Evolutionary conservation across 495 filamentous ascomycete genomes (phyloP).

Genomic region (Elaphomyces granulatus): DNA sequence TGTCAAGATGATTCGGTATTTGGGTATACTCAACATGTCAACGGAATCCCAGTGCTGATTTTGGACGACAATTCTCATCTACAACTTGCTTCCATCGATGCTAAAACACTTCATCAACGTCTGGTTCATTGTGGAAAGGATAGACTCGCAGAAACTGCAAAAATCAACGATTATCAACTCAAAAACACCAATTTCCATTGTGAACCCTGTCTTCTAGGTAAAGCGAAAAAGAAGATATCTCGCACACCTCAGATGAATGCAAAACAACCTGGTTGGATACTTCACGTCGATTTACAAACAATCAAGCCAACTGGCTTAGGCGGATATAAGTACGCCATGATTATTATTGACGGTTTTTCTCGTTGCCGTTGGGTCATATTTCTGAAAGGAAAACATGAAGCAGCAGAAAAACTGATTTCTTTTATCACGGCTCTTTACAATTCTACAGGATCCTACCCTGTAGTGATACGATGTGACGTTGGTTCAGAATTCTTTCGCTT

Average conservation of each 20-base stretch:
- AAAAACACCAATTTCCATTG: background rate
- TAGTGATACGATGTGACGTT: background rate
- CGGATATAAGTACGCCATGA: background rate
- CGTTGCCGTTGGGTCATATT: background rate
- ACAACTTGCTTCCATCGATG: background rate
- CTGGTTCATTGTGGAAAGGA: background rate
- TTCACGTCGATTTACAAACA: conserved; percentile 1
- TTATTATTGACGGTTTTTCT: conserved; percentile 1
- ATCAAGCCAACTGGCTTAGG: conserved; percentile 1
- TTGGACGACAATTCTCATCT: background rate
- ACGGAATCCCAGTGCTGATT: background rate
- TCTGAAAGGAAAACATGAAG: background rate
- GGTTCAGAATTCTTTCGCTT: background rate
- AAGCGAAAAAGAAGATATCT: background rate
- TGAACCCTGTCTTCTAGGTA: background rate
- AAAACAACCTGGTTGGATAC: background rate
- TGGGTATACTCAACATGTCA: background rate
- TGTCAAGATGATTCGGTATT: background rate
- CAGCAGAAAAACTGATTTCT: background rate
- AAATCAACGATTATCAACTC: background rate
- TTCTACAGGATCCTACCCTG: background rate
- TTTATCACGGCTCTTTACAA: background rate
- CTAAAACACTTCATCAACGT: background rate
- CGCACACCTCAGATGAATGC: background rate
- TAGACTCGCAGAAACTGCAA: background rate